These are phyloP conservation scores for Raffaelea albimanens DNA, from an alignment of 2,329 filamentous ascomycete species.

Conservation along the genomic window DNA sequence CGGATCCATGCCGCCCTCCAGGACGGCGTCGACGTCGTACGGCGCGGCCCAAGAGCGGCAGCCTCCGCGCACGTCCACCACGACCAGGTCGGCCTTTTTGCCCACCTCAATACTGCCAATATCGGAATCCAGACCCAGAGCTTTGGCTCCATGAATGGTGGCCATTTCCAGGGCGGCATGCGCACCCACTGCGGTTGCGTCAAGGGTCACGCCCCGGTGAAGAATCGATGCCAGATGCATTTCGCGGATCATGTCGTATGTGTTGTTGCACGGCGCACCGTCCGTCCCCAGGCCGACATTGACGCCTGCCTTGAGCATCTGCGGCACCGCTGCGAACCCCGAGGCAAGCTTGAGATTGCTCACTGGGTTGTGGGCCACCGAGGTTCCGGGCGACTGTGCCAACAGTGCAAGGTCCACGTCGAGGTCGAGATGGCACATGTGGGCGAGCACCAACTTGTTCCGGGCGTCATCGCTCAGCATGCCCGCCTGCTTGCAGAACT, in stretches of 20 bases:
- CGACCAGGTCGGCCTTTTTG: slow-evolving; percentile 34
- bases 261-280: slow-evolving; percentile 42
- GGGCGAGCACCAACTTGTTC: slow-evolving; percentile 33
- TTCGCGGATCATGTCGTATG: slow-evolving; percentile 41
- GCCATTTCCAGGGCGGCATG: slow-evolving; percentile 40
- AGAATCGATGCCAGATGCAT: slow-evolving; percentile 41
- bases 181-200: slow-evolving; percentile 32
- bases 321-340: slow-evolving; percentile 36
- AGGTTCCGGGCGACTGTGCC: slow-evolving; percentile 24
- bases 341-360: slow-evolving; percentile 43
- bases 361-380: slow-evolving; percentile 40
- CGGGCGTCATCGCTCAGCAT: slow-evolving; percentile 23
- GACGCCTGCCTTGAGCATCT: slow-evolving; percentile 30
- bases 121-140: slow-evolving; percentile 29
- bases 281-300: slow-evolving; percentile 42
- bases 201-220: slow-evolving; percentile 31
- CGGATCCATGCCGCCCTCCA: slow-evolving; percentile 20
- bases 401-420: slow-evolving; percentile 29
- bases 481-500: slow-evolving; percentile 29
- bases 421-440: slow-evolving; percentile 40
- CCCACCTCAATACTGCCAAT: slow-evolving; percentile 30
- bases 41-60: slow-evolving; percentile 18
- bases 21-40: slow-evolving; percentile 23
- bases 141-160: slow-evolving; percentile 38
- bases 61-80: slow-evolving; percentile 7